Base-by-base conservation (phyloP, 2,329 filamentous ascomycete species). In the Trichoderma atroviride region DNA sequence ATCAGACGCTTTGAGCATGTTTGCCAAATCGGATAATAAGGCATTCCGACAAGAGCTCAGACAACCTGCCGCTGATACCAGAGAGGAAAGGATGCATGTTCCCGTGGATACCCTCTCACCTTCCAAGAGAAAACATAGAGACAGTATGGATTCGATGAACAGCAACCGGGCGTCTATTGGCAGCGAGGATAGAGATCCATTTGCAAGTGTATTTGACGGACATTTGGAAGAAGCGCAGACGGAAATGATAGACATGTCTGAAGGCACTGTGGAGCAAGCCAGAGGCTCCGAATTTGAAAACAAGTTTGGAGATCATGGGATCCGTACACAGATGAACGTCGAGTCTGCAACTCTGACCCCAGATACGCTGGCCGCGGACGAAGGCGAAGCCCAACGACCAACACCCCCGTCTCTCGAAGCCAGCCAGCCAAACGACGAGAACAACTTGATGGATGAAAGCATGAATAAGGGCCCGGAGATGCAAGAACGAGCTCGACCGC, bases 1-100 rank as follows among this genome's bases (percentile, higher is more conserved):
- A 19, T 78, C 85, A 53, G 73, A 78, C 16, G 71, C 75, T 2
- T 71, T 80, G 11, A 77, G 85, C 76, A 79, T 81, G 37, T 88
- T 88, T 73, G 79, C 84, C 5, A 81, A 80, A 50, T 80, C 80
- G 47, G 86, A 88, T 62, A 88, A 88, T 71, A 82, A 81, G 68
- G 79, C 80, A 2, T 88, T 88, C 75, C 80, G 81, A 22, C 80
- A 82, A 61, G 86, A 88, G 72, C 78, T 87, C 7, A 78, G 77
- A 24, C 78, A 80, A 52, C 82, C 84, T 71, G 73, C 73, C 59
- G 71, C 72, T 7, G 72, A 75, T n/a, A 53, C 70, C 9, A 71
- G 53, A 10, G 73, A 74, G 27, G 66, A 70, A 11, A 74, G 70
- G 67, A 71, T 68, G 31, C 56, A 71, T 11, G 29, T 66, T n/a